Evolutionary conservation across 495 filamentous ascomycete species (phyloP).

Genomic region (Penicillium diatomitis): DNA sequence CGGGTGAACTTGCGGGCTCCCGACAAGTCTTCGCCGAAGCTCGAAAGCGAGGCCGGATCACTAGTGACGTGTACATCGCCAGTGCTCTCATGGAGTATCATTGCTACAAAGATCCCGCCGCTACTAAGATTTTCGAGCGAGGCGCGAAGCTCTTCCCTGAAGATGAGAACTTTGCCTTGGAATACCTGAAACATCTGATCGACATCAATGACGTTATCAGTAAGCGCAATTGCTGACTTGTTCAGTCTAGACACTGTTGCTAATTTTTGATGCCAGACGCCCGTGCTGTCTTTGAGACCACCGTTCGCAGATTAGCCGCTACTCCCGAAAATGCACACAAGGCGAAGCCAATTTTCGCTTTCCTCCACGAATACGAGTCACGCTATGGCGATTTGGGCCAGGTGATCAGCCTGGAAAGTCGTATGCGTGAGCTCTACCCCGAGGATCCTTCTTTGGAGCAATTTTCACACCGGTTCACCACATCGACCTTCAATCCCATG

Average conservation of each 20-base stretch:
- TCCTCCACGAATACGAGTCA: constrained; percentile 92
- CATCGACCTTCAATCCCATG: constrained; percentile 63
- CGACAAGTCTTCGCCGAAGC: constrained; percentile 83
- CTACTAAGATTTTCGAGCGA: constrained; percentile 89
- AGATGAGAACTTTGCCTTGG: constrained; percentile 82
- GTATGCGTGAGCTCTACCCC: constrained; percentile 87
- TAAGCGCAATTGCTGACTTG: constrained; percentile 38
- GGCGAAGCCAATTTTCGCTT: constrained; percentile 74
- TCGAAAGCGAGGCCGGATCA: constrained; percentile 72
- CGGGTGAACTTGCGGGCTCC: constrained; percentile 60
- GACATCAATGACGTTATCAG: constrained; percentile 86
- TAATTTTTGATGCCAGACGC: constrained; percentile 56
- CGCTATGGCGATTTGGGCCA: constrained; percentile 84
- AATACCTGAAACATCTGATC: constrained; percentile 90
- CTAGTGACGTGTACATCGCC: constrained; percentile 87
- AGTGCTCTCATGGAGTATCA: constrained; percentile 87
- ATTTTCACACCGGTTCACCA: constrained; percentile 69
- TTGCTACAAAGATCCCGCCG: constrained; percentile 87
- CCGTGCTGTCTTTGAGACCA: constrained; percentile 87
- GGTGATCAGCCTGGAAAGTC: constrained; percentile 78
- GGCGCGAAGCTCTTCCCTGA: constrained; percentile 87
- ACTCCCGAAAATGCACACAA: constrained; percentile 64
- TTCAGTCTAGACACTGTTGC: neutral
- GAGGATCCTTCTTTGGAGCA: constrained; percentile 67
- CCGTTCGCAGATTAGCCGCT: constrained; percentile 64